Percentiles rank a stretch among this genome's conserved stretches.
Evolutionary conservation across 371 early-diverging fungal species (phyloP).

Genomic region (Nematocida displodere): DNA sequence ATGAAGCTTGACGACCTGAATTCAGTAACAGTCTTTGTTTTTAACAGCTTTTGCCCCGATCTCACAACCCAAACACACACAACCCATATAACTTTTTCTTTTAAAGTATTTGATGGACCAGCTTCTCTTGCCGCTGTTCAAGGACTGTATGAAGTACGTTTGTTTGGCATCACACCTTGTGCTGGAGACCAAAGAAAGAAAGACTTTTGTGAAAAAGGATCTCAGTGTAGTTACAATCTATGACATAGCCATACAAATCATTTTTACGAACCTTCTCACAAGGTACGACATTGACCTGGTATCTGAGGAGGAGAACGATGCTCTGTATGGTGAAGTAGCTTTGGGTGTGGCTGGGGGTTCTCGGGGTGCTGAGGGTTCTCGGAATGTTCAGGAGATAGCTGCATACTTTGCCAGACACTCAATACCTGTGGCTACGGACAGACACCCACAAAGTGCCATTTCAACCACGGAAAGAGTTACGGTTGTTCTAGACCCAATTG

Average conservation of each 20-base stretch:
- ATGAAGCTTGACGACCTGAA: slow-evolving; percentile 49
- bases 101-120: too few relatives aligned
- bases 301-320: slow-evolving; percentile 36
- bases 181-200: not conserved
- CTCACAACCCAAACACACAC: too few relatives aligned
- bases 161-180: not conserved
- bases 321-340: not conserved
- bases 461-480: not conserved
- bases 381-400: not conserved
- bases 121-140: not conserved
- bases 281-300: slow-evolving; percentile 5
- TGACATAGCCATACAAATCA: slow-evolving; percentile 36
- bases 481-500: slow-evolving; percentile 39
- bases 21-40: slow-evolving; percentile 35
- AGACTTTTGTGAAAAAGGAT: slow-evolving; percentile 16
- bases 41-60: too few relatives aligned
- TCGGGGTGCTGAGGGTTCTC: not conserved
- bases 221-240: slow-evolving; percentile 1
- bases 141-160: not conserved
- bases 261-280: not conserved
- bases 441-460: not conserved
- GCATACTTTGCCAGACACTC: not conserved
- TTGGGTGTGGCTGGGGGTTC: not conserved
- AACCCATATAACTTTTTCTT: too few relatives aligned
- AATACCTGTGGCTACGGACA: not conserved